Evolutionary conservation across 2,329 filamentous ascomycete genomes (phyloP).

Genomic region (Aspergillus glaucus): DNA sequence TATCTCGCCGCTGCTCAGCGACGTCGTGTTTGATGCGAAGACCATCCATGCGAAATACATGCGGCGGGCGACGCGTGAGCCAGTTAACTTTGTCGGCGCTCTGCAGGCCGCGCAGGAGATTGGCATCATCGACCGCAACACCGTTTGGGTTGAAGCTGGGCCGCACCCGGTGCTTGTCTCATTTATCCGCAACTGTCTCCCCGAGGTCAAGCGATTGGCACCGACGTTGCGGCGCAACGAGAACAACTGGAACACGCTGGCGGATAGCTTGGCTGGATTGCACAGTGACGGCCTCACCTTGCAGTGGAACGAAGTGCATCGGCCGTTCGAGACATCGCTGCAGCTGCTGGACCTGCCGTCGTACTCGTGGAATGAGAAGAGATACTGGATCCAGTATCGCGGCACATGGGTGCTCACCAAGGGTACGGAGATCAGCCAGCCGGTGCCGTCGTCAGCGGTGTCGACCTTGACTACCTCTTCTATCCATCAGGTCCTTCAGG

Average conservation of each 20-base stretch:
- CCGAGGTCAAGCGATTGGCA: constrained; percentile 48
- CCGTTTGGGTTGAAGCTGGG: constrained; percentile 67
- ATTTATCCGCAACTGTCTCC: constrained; percentile 62
- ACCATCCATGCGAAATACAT: constrained; percentile 58
- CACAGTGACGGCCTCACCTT: constrained; percentile 58
- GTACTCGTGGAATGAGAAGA: constrained; percentile 65
- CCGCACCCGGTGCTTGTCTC: constrained; percentile 63
- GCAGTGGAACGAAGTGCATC: constrained; percentile 65
- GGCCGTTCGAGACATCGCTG: constrained; percentile 52
- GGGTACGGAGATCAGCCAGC: constrained; percentile 41
- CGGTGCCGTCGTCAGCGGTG: constrained; percentile 1
- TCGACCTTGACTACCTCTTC: constrained; percentile 4
- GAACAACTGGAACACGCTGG: constrained; percentile 58
- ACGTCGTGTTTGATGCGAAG: constrained; percentile 50
- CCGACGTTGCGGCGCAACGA: constrained; percentile 59
- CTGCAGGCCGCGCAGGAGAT: constrained; percentile 53
- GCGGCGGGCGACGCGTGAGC: constrained; percentile 57
- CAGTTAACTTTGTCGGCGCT: constrained; percentile 63
- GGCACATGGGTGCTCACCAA: constrained; percentile 69
- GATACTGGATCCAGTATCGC: constrained; percentile 65
- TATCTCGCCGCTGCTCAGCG: constrained; percentile 61
- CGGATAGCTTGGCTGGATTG: constrained; percentile 52
- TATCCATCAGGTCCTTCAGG: constrained; percentile 26
- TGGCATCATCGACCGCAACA: constrained; percentile 52
- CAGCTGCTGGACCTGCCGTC: constrained; percentile 57